Conservation (phyloP, 352 stramenopile genomes). For the Elongisporangium senticosum region DNA sequence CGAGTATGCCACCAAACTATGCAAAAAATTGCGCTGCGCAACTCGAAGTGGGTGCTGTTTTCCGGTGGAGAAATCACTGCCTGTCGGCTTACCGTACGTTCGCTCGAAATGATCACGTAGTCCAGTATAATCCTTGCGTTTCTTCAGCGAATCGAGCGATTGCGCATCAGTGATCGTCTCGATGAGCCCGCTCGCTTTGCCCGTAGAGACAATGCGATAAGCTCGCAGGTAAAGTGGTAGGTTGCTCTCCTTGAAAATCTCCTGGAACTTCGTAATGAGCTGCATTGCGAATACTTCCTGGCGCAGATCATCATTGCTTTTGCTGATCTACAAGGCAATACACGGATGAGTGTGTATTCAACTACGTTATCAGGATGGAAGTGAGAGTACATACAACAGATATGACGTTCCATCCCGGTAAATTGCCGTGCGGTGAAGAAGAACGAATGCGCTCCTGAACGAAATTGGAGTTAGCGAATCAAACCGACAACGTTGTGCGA, state of each 20-base stretch:
- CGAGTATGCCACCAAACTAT: slow-evolving; percentile 63
- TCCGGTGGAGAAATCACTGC: slow-evolving; percentile 26
- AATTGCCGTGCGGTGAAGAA: slow-evolving; percentile 77
- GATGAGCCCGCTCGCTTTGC: slow-evolving; percentile 89
- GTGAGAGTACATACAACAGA: slow-evolving; percentile 56
- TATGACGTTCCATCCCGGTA: slow-evolving; percentile 91
- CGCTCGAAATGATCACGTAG: slow-evolving; percentile 90
- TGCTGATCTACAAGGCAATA: slow-evolving; percentile 79
- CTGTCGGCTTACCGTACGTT: slow-evolving; percentile 65
- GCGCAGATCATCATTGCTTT: slow-evolving; percentile 95
- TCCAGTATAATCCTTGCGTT: slow-evolving; percentile 75
- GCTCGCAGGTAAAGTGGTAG: slow-evolving; percentile 92
- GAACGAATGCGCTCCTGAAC: slow-evolving; percentile 73
- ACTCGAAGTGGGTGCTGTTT: not conserved
- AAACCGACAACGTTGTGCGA: not conserved
- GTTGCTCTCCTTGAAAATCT: slow-evolving; percentile 88
- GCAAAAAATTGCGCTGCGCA: slow-evolving; percentile 56
- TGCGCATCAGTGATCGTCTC: slow-evolving; percentile 94
- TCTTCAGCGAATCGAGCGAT: slow-evolving; percentile 95
- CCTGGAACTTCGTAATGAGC: slow-evolving; percentile 90
- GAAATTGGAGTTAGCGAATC: not conserved
- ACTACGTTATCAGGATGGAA: not conserved
- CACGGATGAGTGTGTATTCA: not conserved
- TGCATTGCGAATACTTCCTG: slow-evolving; percentile 97
- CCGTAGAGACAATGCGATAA: slow-evolving; percentile 94